Evolutionary conservation across 1,284 basidiomycete species (phyloP), one percentile per base, ranked within the genome.

Genomic region (Puccinia hordei): DNA sequence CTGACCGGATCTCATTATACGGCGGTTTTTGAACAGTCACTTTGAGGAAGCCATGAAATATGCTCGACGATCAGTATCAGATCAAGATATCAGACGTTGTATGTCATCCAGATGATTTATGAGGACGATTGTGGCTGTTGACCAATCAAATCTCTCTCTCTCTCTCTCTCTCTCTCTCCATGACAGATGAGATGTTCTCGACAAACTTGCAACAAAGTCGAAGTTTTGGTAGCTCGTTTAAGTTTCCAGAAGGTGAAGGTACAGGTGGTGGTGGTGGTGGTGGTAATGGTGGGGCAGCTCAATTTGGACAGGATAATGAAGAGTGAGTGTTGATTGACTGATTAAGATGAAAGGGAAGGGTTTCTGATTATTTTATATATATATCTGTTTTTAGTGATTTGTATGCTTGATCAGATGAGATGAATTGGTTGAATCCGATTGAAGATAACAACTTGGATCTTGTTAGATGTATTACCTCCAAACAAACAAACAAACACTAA

Each of bases 171-270:
- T n/a, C n/a, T n/a, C n/a, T 13, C 0, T 30, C 19, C 15, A 13
- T 15, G 27, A 57, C 13, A 73, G 44, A 69, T 57, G 55, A 69
- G 30, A 68, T 74, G 49, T 69, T 74, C 51, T 69, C 53, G n/a
- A 80, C 93, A 91, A 94, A 93, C 86, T 87, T 94, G 82, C 92
- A 93, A 87, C 93, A 95, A 86, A 92, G 92, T 30, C 81, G 85
- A 72, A 83, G 90, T 57, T 92, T 93, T 84, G 94, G 94, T 74
- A 91, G 91, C 86, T 91, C 90, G 85, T 97, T 97, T 90, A 94
- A 93, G 88, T 99, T 99, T 94, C 97, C 97, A 24, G 95, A 98
- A 84, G 85, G 85, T 33, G 86, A 85, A 53, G 88, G 88, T 35
- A 27, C 0, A 73, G 88, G 86, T 63, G 88, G 87, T 38, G 84